A percentile compares a stretch with the other conserved stretches of the same genome.
Conservation (phyloP, 495 filamentous ascomycete species). For the Diplogelasinospora grovesii region DNA sequence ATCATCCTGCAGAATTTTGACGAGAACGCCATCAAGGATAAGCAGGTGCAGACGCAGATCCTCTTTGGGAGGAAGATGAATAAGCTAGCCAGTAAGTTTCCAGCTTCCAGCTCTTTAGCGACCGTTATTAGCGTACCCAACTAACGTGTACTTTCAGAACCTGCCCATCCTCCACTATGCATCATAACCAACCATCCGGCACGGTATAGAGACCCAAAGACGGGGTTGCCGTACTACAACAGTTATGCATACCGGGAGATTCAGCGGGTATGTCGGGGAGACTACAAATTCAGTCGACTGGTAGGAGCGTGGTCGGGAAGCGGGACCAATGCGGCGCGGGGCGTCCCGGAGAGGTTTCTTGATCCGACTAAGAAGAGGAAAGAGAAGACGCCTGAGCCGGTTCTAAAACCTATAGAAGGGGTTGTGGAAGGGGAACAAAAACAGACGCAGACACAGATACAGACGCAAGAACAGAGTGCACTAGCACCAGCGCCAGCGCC, state of each 20-base stretch:
- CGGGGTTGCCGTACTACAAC: constrained; percentile 69
- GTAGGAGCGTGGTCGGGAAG: constrained; percentile 69
- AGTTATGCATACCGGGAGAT: constrained; percentile 69
- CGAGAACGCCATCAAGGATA: constrained; percentile 46
- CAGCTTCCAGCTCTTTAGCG: no score
- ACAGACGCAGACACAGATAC: no score
- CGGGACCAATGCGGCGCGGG: constrained; percentile 51
- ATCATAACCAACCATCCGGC: constrained; percentile 76
- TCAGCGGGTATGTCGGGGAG: constrained; percentile 54
- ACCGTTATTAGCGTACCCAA: background rate
- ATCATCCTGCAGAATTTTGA: constrained; percentile 54
- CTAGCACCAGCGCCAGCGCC: no score
- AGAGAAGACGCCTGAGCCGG: no score
- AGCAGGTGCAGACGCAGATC: constrained; percentile 47
- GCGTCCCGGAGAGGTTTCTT: constrained; percentile 64
- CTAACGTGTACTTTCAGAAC: constrained; percentile 31
- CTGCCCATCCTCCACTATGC: constrained; percentile 49
- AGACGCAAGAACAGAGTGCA: no score
- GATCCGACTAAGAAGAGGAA: constrained; percentile 29
- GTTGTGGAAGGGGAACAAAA: no score
- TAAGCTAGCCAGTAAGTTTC: constrained; percentile 43
- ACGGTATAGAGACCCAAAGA: constrained; percentile 68
- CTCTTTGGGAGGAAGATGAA: constrained; percentile 47
- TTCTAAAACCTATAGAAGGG: no score
- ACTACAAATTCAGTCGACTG: constrained; percentile 69